Conservation (phyloP, 108 stramenopile genomes). For the Mediolabrus comicus region DNA sequence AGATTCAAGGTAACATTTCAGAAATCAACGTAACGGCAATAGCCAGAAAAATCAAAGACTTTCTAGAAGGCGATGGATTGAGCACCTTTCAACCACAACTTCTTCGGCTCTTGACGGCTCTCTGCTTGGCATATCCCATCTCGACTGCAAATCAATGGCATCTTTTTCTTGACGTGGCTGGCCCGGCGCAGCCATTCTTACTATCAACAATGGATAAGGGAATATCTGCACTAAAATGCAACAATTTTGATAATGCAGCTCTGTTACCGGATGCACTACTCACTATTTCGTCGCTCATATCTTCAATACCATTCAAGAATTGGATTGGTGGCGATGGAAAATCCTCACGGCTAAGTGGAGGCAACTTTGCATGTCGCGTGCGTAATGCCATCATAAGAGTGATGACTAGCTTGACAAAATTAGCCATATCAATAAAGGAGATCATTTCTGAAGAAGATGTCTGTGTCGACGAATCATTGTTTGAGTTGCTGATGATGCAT, state of each 20-base stretch:
- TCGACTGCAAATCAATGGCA: constrained; percentile 43
- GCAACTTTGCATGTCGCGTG: constrained; percentile 39
- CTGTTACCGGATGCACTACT: constrained; percentile 21
- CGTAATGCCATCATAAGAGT: constrained; percentile 18
- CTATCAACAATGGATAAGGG: constrained; percentile 30
- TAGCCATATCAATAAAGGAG: constrained; percentile 23
- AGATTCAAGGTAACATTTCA: background rate
- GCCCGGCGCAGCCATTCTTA: constrained; percentile 5
- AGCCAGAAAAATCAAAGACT: constrained; percentile 26
- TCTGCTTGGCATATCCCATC: constrained; percentile 32
- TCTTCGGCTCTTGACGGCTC: constrained; percentile 19
- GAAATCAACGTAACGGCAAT: constrained; percentile 32
- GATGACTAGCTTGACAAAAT: constrained; percentile 7
- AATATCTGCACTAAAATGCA: constrained; percentile 1
- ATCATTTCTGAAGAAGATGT: background rate
- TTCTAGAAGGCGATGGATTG: constrained; percentile 20
- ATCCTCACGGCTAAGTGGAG: constrained; percentile 17
- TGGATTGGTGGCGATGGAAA: constrained; percentile 40
- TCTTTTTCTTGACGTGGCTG: constrained; percentile 43
- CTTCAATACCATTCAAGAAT: constrained; percentile 34
- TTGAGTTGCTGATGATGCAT: constrained; percentile 29
- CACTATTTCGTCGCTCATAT: constrained; percentile 20
- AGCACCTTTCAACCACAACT: constrained; percentile 3
- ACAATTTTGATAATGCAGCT: background rate
- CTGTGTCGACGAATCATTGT: background rate